phyloP scores from a whole-genome alignment of 306 rosid species.

The Gastrolobium bilobum region DNA sequence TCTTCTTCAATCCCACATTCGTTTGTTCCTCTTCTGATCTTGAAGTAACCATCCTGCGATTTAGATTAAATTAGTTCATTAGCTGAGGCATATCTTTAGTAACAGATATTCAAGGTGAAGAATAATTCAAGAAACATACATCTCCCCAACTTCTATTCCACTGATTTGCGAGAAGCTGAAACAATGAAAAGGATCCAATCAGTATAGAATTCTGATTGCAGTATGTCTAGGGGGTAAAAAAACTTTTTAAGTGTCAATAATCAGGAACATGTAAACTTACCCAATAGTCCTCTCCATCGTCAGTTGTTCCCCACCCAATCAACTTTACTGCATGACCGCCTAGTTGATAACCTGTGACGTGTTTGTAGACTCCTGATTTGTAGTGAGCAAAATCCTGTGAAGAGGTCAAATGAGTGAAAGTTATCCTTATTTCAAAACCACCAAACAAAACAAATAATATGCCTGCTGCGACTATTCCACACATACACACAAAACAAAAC shows the following conservation, averaged over 20 bases:
- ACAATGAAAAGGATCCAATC: conserved; percentile 45
- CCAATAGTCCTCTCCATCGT: conserved; percentile 92
- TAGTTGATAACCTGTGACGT: conserved; percentile 71
- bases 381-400: conserved; percentile 96
- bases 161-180: conserved; percentile 97
- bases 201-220: conserved; percentile 39
- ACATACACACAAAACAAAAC: conserved; percentile 12
- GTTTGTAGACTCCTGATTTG: conserved; percentile 96
- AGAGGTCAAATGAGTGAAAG: conserved; percentile 40
- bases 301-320: conserved; percentile 95
- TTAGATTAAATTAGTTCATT: conserved; percentile 26
- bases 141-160: conserved; percentile 98
- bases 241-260: conserved; percentile 8
- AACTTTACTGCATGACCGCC: conserved; percentile 99
- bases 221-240: neutral
- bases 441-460: neutral
- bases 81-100: conserved; percentile 22
- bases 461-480: conserved; percentile 3
- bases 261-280: conserved; percentile 57
- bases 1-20: conserved; percentile 92
- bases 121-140: conserved; percentile 61
- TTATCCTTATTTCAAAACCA: neutral
- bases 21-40: conserved; percentile 85
- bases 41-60: conserved; percentile 96
- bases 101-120: conserved; percentile 37